These are phyloP conservation scores for Mucor racemosus DNA, from an alignment of 371 early-diverging fungal species.

Conservation along the genomic window DNA sequence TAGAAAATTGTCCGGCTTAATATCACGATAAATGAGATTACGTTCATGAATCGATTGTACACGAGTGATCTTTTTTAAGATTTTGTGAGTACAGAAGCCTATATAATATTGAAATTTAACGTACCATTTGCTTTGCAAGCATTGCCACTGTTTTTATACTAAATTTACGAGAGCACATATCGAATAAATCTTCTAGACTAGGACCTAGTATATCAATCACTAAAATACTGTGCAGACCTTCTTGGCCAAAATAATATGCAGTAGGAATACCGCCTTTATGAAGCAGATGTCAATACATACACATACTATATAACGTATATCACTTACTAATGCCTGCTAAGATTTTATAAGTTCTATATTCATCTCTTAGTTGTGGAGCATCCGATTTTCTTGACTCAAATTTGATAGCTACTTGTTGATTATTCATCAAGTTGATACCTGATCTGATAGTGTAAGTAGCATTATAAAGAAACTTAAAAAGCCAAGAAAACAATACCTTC, in stretches of 20 bases:
- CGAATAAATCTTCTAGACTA: conserved; percentile 95
- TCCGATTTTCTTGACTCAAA: conserved; percentile 94
- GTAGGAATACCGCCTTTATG: conserved; percentile 77
- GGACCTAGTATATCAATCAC: conserved; percentile 97
- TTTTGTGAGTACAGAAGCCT: background rate
- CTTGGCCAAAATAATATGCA: conserved; percentile 94
- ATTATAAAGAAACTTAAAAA: background rate
- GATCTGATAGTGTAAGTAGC: background rate
- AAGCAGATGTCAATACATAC: background rate
- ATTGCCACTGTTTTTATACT: conserved; percentile 91
- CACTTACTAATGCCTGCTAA: conserved; percentile 72
- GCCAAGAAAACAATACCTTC: conserved; percentile 69
- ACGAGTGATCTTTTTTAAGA: conserved; percentile 67
- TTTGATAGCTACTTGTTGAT: conserved; percentile 90
- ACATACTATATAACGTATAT: too few species aligned
- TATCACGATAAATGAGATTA: conserved; percentile 97
- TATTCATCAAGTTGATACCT: conserved; percentile 81
- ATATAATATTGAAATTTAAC: conserved; percentile 45
- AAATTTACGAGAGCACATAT: conserved; percentile 90
- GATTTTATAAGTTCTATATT: conserved; percentile 90
- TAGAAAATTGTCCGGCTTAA: conserved; percentile 99
- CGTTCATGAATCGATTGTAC: conserved; percentile 95
- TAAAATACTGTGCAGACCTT: conserved; percentile 90
- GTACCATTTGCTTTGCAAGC: conserved; percentile 94
- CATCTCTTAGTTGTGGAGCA: conserved; percentile 93